Base-by-base conservation (phyloP, 495 filamentous ascomycete species). In the Cercophora scortea region DNA sequence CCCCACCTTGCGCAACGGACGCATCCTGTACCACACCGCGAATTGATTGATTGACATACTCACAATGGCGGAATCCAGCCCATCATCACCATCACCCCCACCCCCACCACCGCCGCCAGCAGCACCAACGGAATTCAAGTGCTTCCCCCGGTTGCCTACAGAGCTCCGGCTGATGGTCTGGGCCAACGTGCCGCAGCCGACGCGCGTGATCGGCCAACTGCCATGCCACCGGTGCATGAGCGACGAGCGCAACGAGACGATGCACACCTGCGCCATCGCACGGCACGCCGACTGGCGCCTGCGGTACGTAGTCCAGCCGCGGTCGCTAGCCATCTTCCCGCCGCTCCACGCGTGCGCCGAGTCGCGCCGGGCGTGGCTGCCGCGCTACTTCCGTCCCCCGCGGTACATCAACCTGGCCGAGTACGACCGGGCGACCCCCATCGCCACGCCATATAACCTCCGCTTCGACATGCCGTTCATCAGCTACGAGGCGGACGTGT, bases 141-240 rank as follows among this genome's bases (percentile, higher is more conserved):
- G 4, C 48, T 50, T 50, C 18, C 36, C 7, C 11, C 3, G 38
- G 1, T 38, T 50, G 4, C 38, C 48, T 11, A 3, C 18, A 3
- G 48, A 50, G 38, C 48, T 50, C 16, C 38, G 48, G 35, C 8
- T 50, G 8, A 41, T 42, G 13, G 42, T 50, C 36, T 50, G 48
- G 48, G 36, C 42, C 9, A 9, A 11, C 12, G 38, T 50, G 8
- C 38, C 36, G 35, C 48, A 43, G 32, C 48, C 48, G 16, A 38
- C 34, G 6, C 48, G 48, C 8, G 10, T 50, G n/a, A 33, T 50
- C 18, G 48, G 48, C 16, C 38, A 32, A 2, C 5, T 45, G 16
- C 16, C 16, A 6, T 45, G 42, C 17, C 15, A 7, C 36, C 36
- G 8, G 2, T 38, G 36, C 36, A 2, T 10, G 13, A 13, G 13